Evolutionary conservation across 2,329 filamentous ascomycete genomes (phyloP), one percentile per base, ranked within the genome.

Genomic region (Pleurostoma richardsiae): DNA sequence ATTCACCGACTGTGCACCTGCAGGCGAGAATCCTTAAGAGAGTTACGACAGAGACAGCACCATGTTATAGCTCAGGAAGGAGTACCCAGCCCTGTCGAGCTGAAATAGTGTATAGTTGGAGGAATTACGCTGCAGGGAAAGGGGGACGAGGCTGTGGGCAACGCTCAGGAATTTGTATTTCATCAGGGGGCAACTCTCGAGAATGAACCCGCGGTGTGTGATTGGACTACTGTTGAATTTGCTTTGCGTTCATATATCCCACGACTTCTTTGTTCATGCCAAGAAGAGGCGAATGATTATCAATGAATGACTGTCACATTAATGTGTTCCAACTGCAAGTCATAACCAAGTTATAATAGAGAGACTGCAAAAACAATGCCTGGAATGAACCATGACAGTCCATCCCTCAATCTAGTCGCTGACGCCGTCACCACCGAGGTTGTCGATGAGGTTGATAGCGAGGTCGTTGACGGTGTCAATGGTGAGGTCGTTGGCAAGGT

Each of bases 381-480:
- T 26, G 40, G 33, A 30, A 47, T 26, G 40, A 51, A n/a, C 36
- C 45, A 36, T n/a, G 29, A 19, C 11, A 45, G 31, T 33, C 43
- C 48, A 28, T 28, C 29, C 19, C 29, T 44, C 33, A 38, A 26
- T 36, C 38, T 41, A 6, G 38, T 11, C 4, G 48, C 48, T 5
- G 45, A 26, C 11, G 48, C 50, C 5, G 50, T 47, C 8, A 40
- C 29, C 6, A 52, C 44, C 39, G 48, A 28, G 3, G 49, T 45
- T 10, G 49, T 40, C 36, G 47, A 38, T 5, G 44, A 43, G n/a
- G 40, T 30, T 10, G 49, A 51, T 27, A 36, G 33, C 5, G 11
- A 29, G 7, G 40, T 29, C 3, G 47, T 38, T 26, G 46, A 43
- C 26, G 30, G 33, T 10, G 43, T 41, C 26, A 38, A 5, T 5